These are phyloP conservation scores for Arthrobotrys sinensis DNA, from an alignment of 2,329 filamentous ascomycete genomes.

Conservation along the genomic window DNA sequence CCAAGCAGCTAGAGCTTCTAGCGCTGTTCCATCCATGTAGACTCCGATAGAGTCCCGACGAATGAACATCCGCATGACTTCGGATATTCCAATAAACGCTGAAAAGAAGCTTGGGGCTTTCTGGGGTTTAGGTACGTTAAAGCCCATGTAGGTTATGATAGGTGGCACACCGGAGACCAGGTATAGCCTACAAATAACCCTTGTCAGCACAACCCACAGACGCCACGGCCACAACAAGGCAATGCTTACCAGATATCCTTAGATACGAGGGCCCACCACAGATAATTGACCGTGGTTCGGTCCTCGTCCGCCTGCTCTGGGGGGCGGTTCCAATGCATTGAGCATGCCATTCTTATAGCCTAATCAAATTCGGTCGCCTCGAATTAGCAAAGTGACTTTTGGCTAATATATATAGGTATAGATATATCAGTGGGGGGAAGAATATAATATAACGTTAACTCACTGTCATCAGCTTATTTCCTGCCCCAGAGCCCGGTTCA, in stretches of 20 bases:
- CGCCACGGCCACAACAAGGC: background rate
- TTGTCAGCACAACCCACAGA: constrained; percentile 12
- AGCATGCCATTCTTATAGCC: constrained; percentile 63
- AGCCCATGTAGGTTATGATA: constrained; percentile 62
- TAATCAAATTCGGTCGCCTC: constrained; percentile 12
- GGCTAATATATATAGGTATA: constrained; percentile 28
- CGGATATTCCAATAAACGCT: constrained; percentile 61
- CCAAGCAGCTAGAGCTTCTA: constrained; percentile 56
- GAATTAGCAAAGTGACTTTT: constrained; percentile 5
- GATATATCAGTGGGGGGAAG: background rate
- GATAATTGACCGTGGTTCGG: constrained; percentile 55
- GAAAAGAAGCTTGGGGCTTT: constrained; percentile 47
- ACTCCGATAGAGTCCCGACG: constrained; percentile 59
- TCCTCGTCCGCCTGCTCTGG: constrained; percentile 55
- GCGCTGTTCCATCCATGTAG: constrained; percentile 38
- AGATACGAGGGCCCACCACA: constrained; percentile 63
- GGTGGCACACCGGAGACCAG: constrained; percentile 63
- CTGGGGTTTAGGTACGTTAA: constrained; percentile 58
- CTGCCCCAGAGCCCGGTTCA: constrained; percentile 62
- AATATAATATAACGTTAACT: constrained; percentile 26
- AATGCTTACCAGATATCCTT: constrained; percentile 62
- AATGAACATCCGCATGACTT: constrained; percentile 62
- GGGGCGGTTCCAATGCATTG: constrained; percentile 62
- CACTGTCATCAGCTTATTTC: constrained; percentile 63
- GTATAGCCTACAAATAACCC: constrained; percentile 58